Percentiles rank a stretch among this genome's conserved stretches.
phyloP scores from a whole-genome alignment of 768 basidiomycete genomes.

The Mycena amicta region DNA sequence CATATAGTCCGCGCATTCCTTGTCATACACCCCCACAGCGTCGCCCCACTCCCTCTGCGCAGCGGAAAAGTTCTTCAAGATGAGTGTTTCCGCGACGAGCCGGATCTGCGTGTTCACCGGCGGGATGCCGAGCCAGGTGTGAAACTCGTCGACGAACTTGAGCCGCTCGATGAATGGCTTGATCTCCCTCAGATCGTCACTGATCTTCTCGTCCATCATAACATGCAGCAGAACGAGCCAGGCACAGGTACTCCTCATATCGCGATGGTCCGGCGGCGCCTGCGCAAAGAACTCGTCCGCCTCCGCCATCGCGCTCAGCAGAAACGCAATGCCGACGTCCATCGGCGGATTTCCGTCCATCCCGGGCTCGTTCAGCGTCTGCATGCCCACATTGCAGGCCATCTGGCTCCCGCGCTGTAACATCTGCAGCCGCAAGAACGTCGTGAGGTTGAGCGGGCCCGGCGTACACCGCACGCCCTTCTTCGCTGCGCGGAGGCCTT shows the following conservation, averaged over 20 bases:
- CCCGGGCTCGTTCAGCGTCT: not conserved
- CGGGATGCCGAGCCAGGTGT: not conserved
- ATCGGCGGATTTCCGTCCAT: not conserved
- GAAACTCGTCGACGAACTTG: not conserved
- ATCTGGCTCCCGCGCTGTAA: constrained; percentile 42
- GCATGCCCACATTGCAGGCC: constrained; percentile 35
- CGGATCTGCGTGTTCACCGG: not conserved
- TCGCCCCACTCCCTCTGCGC: constrained; percentile 1
- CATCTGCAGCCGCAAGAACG: constrained; percentile 39
- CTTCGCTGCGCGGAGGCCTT: constrained; percentile 44
- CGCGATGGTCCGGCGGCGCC: constrained; percentile 44
- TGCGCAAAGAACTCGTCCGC: constrained; percentile 38
- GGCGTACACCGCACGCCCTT: constrained; percentile 43
- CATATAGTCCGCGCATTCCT: not conserved
- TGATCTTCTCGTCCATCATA: constrained; percentile 41
- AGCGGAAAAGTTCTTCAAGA: not conserved
- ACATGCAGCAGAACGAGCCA: constrained; percentile 38
- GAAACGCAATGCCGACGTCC: constrained; percentile 41
- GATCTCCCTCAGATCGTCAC: constrained; percentile 38
- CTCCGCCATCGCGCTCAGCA: constrained; percentile 45
- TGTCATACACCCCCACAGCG: not conserved
- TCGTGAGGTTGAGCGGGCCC: constrained; percentile 27
- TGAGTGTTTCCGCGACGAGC: not conserved
- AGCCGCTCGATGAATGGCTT: not conserved
- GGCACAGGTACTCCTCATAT: constrained; percentile 42